These are phyloP conservation scores for Ensete glaucum DNA, from an alignment of 176 grass and related monocot genomes.

Conservation along the genomic window DNA sequence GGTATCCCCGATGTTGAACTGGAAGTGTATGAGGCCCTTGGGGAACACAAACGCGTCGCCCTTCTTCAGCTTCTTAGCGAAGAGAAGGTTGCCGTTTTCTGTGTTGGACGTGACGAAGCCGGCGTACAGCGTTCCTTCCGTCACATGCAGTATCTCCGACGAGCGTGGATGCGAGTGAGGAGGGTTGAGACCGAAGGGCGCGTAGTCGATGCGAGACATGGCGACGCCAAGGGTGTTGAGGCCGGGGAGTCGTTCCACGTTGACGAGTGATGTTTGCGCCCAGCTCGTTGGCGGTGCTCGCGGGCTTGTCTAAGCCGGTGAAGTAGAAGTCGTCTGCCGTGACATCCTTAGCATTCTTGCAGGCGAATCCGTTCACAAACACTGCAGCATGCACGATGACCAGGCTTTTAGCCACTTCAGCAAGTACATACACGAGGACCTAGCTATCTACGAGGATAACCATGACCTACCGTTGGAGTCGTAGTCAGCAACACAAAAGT, in stretches of 20 bases:
- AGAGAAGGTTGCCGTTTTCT: constrained; percentile 25
- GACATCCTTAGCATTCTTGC: constrained; percentile 17
- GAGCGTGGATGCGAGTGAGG: constrained; percentile 28
- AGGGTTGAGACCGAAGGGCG: constrained; percentile 34
- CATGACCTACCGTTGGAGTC: no score
- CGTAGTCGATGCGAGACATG: constrained; percentile 35
- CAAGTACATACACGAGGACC: no score
- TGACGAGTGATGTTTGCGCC: constrained; percentile 39
- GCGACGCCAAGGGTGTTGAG: constrained; percentile 30
- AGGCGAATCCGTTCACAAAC: constrained; percentile 26
- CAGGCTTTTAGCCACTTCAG: no score
- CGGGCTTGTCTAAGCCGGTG: constrained; percentile 20
- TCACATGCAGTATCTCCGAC: constrained; percentile 19
- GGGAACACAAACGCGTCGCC: constrained; percentile 39
- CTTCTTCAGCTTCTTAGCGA: constrained; percentile 16
- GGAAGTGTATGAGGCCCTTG: constrained; percentile 32
- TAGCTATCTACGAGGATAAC: no score
- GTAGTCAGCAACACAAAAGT: no score
- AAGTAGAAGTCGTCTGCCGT: constrained; percentile 31
- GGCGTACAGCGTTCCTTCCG: constrained; percentile 28
- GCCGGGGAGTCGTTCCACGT: constrained; percentile 17
- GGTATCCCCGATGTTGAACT: constrained; percentile 17
- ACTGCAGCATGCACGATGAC: constrained; percentile 16
- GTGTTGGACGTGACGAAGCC: constrained; percentile 32
- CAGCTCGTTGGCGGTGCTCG: constrained; percentile 28